Base-by-base conservation (phyloP, 208 protist genomes). In the Sergeia podlipaevii region DNA sequence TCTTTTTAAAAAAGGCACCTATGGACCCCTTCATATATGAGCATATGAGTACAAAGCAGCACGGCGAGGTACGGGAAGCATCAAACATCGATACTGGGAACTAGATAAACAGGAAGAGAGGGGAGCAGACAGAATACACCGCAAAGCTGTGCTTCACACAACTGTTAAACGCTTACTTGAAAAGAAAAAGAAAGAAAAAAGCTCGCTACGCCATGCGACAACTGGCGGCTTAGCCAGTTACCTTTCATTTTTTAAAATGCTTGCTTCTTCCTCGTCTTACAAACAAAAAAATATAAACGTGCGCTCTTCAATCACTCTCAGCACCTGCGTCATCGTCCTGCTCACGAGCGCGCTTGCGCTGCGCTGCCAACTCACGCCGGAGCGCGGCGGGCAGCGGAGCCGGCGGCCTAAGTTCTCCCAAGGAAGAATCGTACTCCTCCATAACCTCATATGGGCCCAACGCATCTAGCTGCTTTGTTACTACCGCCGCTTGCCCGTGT, bases 361-460 rank as follows among this genome's bases (percentile, higher is more conserved):
- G 58, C 43, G 50, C 66, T 20, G 34, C 43, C 8, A 57, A 60
- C 38, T 70, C 55, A 2, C 50, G 45, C 49, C 69, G 66, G 52
- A 86, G 49, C 17, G 70, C 60, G 20, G 55, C 44, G 3, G 89
- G 85, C 54, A 80, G 62, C 23, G 77, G 82, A 23, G 89, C 68
- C 21, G 57, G 59, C 11, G 89, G 89, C 29, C 81, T 80, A 8
- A 91, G 30, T 5, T 96, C 79, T 28, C 89, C 89, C 10, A 74
- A 48, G 3, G 89, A 84, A 7, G 89, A 83, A 57, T 96, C 84
- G 60, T 96, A 93, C 58, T 85, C 77, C 74, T 93, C 85, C 70
- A 96, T 59, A 58, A 93, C 76, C 67, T 96, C 89, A 54, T 96
- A 93, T 13, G 89, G 89, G 10, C 83, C 83, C 10, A 96, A 74